These are phyloP conservation scores for Podaxis sp. DNA, from an alignment of 768 basidiomycete genomes.

Conservation along the genomic window DNA sequence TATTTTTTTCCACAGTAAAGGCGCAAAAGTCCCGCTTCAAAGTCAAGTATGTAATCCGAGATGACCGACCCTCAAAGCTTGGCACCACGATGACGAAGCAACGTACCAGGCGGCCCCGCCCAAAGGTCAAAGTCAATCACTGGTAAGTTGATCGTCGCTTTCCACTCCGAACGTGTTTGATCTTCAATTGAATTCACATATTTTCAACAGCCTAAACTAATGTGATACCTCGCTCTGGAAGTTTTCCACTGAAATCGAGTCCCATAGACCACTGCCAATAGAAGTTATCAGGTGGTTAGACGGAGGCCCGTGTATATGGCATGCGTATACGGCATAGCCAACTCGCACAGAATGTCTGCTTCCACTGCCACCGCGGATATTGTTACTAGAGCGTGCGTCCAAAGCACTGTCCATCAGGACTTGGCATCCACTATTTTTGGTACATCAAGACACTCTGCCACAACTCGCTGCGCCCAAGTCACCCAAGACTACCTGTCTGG, in stretches of 20 bases:
- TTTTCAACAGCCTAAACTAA: too few relatives aligned
- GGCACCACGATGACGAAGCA: not conserved
- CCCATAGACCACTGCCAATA: too few relatives aligned
- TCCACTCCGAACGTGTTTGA: too few relatives aligned
- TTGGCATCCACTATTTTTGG: constrained; percentile 10
- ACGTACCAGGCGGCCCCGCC: too few relatives aligned
- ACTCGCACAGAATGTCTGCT: not conserved
- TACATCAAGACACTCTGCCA: not conserved
- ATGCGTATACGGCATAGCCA: not conserved
- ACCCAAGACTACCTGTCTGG: not conserved
- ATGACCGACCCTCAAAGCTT: not conserved
- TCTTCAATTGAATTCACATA: too few relatives aligned
- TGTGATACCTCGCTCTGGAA: too few relatives aligned
- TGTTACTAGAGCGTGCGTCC: not conserved
- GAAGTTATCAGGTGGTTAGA: not conserved
- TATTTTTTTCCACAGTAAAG: too few relatives aligned
- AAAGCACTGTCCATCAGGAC: not conserved
- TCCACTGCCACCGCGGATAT: not conserved
- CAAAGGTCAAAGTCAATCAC: too few relatives aligned
- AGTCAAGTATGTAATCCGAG: too few relatives aligned
- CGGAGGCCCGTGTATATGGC: not conserved
- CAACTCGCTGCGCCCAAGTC: constrained; percentile 2
- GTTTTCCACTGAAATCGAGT: too few relatives aligned
- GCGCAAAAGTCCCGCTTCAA: too few relatives aligned
- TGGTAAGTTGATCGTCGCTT: too few relatives aligned